Evolutionary conservation across 305 asterid genomes (phyloP), one percentile per base, ranked within the genome.

Genomic region (Petunia hybrid): DNA sequence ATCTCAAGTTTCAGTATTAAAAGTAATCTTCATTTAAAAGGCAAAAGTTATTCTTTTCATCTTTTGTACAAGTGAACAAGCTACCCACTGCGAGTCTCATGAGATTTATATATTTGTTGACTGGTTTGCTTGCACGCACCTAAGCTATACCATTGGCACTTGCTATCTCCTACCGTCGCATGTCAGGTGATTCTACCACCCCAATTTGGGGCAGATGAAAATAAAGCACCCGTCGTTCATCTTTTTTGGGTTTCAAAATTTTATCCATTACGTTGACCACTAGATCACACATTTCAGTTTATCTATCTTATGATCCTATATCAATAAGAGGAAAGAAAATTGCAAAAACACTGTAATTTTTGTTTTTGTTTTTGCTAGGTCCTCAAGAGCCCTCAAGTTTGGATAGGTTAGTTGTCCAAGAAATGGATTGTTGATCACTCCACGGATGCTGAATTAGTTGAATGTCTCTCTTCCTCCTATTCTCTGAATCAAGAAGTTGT

Each of bases 401-500:
- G 16, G 56, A 45, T 45, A 45, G 41, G 62, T 71, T 71, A 12
- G 41, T 71, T 71, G 61, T 2, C 31, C 74, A 78, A 78, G 66
- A 36, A 76, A 73, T 31, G 35, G 68, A 40, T 63, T 78, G 75
- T 66, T 43, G 36, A 66, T 62, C 35, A 78, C 39, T 61, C 48
- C 71, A 78, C 75, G 62, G 9, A 62, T 78, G 36, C 48, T 61
- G 1, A 41, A n/a, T 31, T 76, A 35, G 3, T 78, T 59, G 66
- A 56, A 59, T 43, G 42, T 77, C 61, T 77, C 71, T 45, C 12
- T n/a, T 40, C 31, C 31, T 22, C 31, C 31, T 22, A 22, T 22
- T 22, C 31, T 22, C 31, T 22, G 31, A 22, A 14, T 35, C 38
- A 8, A 51, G 55, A 83, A 61, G 86, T 76, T 84, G 76, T 57